phyloP scores from a whole-genome alignment of 495 filamentous ascomycete species.

The Penicillium steckii region DNA sequence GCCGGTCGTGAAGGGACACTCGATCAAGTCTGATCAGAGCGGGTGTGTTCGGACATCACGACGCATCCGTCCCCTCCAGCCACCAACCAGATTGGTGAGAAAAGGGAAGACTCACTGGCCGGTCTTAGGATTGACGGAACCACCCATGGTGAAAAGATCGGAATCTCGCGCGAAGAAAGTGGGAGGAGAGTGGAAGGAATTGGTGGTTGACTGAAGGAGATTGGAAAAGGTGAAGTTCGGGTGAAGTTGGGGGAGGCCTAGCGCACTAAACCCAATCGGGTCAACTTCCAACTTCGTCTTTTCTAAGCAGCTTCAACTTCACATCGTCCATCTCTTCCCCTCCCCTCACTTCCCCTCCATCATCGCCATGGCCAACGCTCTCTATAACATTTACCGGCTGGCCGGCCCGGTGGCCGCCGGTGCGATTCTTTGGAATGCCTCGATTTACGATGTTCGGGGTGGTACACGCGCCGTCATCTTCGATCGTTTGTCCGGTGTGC shows the following conservation, averaged over 20 bases:
- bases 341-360: constrained; percentile 28
- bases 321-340: too few relatives aligned
- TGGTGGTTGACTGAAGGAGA: constrained; percentile 23
- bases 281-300: background rate
- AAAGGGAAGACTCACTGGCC: constrained; percentile 61
- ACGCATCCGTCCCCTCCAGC: constrained; percentile 9
- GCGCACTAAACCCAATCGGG: constrained; percentile 46
- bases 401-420: constrained; percentile 70
- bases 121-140: constrained; percentile 59
- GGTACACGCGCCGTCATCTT: constrained; percentile 96
- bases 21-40: constrained; percentile 5
- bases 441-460: constrained; percentile 95
- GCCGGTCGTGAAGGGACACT: background rate
- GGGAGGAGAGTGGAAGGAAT: constrained; percentile 12
- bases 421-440: constrained; percentile 61
- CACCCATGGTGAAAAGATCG: constrained; percentile 62
- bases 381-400: constrained; percentile 63
- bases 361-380: constrained; percentile 56
- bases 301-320: background rate
- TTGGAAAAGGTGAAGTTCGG: constrained; percentile 32
- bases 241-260: constrained; percentile 32
- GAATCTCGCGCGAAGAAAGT: constrained; percentile 10
- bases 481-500: constrained; percentile 88
- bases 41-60: constrained; percentile 27
- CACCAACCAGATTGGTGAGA: constrained; percentile 9